phyloP scores from a whole-genome alignment of 208 protist species.

The Trypanosoma lewisi region DNA sequence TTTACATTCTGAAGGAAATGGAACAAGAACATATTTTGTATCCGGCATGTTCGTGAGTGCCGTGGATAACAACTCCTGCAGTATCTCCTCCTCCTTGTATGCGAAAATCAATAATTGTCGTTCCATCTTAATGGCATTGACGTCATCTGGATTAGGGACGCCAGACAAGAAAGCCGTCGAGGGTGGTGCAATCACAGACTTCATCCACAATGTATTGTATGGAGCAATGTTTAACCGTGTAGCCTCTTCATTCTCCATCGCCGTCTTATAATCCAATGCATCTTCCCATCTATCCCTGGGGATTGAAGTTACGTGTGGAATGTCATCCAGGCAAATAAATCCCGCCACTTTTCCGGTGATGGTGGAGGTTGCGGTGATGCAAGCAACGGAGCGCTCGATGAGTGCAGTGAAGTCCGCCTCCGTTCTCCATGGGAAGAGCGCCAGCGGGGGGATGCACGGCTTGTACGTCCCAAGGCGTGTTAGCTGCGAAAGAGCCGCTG shows the following conservation, averaged over 20 bases:
- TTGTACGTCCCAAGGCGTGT: conserved; percentile 35
- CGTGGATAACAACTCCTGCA: conserved; percentile 38
- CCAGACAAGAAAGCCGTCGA: conserved; percentile 24
- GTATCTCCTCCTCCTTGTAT: conserved; percentile 33
- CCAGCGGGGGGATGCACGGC: conserved; percentile 35
- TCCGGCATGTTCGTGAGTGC: conserved; percentile 42
- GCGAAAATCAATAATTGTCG: conserved; percentile 12
- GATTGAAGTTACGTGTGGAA: conserved; percentile 20
- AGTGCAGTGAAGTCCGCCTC: conserved; percentile 40
- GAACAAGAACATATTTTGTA: conserved; percentile 47
- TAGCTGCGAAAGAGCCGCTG: conserved; percentile 30
- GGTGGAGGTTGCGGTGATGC: conserved; percentile 56
- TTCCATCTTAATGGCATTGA: conserved; percentile 10
- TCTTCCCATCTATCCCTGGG: conserved; percentile 19
- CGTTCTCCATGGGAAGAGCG: conserved; percentile 36
- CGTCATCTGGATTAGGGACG: conserved; percentile 5
- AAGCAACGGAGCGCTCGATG: conserved; percentile 69
- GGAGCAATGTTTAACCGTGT: conserved; percentile 20
- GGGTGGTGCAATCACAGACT: conserved; percentile 48
- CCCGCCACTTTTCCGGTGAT: conserved; percentile 19
- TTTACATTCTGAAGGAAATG: conserved; percentile 18
- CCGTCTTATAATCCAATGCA: not conserved
- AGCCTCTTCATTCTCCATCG: not conserved
- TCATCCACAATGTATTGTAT: conserved; percentile 75
- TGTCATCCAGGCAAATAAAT: conserved; percentile 54